A percentile compares a stretch with the other conserved stretches of the same genome.
Evolutionary conservation across 148 eudicot species (phyloP).

Genomic region (Mesembryanthemum crystallinum): DNA sequence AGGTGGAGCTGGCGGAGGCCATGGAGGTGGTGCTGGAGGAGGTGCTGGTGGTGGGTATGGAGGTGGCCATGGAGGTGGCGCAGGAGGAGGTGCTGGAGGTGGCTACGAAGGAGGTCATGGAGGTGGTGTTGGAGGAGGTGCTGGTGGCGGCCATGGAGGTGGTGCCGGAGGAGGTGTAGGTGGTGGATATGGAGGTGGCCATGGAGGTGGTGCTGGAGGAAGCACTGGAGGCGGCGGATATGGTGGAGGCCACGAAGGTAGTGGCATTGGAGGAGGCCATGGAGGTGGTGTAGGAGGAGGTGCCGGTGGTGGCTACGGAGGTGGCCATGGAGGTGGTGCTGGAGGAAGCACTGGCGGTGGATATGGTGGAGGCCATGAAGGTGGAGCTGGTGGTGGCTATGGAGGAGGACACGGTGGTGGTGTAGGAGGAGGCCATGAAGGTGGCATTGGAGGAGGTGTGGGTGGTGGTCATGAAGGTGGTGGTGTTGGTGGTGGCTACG

Average conservation of each 20-base stretch:
- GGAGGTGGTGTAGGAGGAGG: slow-evolving; percentile 25
- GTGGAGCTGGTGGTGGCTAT: slow-evolving; percentile 11
- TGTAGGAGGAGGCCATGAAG: slow-evolving; percentile 7
- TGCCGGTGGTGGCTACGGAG: background rate
- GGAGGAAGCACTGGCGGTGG: slow-evolving; percentile 19
- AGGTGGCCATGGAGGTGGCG: slow-evolving; percentile 9
- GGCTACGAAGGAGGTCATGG: slow-evolving; percentile 12
- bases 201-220: slow-evolving; percentile 23
- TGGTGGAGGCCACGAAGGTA: background rate
- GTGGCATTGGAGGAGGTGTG: background rate
- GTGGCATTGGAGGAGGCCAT: slow-evolving; percentile 16
- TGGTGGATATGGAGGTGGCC: background rate
- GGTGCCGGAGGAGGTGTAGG: slow-evolving; percentile 17
- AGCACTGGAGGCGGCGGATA: slow-evolving; percentile 14
- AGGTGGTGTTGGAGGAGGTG: slow-evolving; percentile 10
- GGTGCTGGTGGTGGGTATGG: slow-evolving; percentile 5
- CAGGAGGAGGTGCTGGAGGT: slow-evolving; percentile 7
- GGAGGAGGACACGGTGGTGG: slow-evolving; percentile 18
- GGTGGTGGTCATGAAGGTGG: slow-evolving; percentile 2
- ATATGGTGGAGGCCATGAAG: slow-evolving; percentile 20
- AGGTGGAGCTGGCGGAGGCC: slow-evolving; percentile 7
- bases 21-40: background rate
- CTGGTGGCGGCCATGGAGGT: no score
- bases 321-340: slow-evolving; percentile 3
- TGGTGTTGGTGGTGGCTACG: slow-evolving; percentile 4